phyloP scores from a whole-genome alignment of 805 yeast genomes.

The Saccharomyces mikatae region DNA sequence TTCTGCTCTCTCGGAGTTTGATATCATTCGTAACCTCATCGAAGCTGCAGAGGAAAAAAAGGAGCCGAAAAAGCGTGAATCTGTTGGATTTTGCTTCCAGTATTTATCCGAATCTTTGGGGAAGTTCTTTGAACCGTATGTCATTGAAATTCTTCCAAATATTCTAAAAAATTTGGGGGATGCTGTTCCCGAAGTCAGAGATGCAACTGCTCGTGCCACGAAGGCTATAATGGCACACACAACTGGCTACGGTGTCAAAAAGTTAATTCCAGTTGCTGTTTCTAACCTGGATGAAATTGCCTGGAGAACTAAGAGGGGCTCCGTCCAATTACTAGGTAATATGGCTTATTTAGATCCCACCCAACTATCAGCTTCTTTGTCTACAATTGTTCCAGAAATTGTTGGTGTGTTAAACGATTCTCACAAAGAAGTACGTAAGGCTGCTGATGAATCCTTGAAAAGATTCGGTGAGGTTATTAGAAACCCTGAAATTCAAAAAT shows the following conservation, averaged over 20 bases:
- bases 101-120: conserved; percentile 74
- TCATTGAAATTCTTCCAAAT: conserved; percentile 76
- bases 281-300: conserved; percentile 78
- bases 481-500: conserved; percentile 90
- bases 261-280: conserved; percentile 84
- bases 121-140: conserved; percentile 85
- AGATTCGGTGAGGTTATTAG: conserved; percentile 94
- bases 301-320: conserved; percentile 96
- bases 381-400: conserved; percentile 90
- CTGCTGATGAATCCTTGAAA: conserved; percentile 83
- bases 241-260: conserved; percentile 85
- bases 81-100: conserved; percentile 81
- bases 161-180: conserved; percentile 82
- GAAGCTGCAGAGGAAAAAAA: conserved; percentile 86
- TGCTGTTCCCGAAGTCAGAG: conserved; percentile 73
- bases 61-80: conserved; percentile 66
- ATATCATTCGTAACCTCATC: conserved; percentile 62
- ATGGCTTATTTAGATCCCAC: conserved; percentile 97
- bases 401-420: conserved; percentile 91
- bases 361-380: conserved; percentile 80
- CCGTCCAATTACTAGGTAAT: conserved; percentile 90
- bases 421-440: conserved; percentile 92
- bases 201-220: conserved; percentile 81
- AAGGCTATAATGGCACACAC: conserved; percentile 82
- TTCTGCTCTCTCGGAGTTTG: conserved; percentile 63